Percentiles rank a stretch among this genome's conserved stretches.
phyloP scores from a whole-genome alignment of 108 stramenopile genomes.

The Cyclotella distinguenda region DNA sequence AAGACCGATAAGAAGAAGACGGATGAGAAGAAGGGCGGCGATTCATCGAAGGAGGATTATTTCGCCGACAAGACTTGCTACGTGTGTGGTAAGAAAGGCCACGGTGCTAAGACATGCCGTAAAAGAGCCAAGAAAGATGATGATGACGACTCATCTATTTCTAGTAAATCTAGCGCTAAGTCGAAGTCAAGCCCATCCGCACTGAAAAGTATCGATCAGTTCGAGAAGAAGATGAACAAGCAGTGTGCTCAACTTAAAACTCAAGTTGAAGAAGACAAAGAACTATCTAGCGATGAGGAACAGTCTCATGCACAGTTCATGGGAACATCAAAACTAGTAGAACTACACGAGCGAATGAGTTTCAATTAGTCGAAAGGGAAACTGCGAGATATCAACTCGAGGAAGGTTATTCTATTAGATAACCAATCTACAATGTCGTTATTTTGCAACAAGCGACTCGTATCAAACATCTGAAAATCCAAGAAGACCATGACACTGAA shows the following conservation, averaged over 20 bases:
- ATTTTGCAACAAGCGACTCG: slow-evolving; percentile 2
- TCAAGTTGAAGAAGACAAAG: not conserved
- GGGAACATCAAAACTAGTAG: too few species aligned
- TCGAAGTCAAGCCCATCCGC: not conserved
- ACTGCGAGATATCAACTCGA: not conserved
- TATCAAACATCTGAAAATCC: not conserved
- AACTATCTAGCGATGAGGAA: not conserved
- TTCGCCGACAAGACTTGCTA: slow-evolving; percentile 1
- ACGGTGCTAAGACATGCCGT: not conserved
- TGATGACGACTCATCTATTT: too few species aligned
- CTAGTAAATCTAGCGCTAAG: too few species aligned
- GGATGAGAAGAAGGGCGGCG: not conserved
- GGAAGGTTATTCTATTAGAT: slow-evolving; percentile 5
- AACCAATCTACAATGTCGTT: slow-evolving; percentile 16
- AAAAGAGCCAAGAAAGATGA: not conserved
- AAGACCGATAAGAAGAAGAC: not conserved
- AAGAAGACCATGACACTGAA: not conserved
- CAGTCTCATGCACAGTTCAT: slow-evolving; percentile 14
- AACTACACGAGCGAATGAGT: not conserved
- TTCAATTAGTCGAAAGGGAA: not conserved
- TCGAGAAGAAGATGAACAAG: slow-evolving; percentile 15
- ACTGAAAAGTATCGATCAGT: not conserved
- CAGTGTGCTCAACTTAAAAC: not conserved
- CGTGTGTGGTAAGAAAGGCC: slow-evolving; percentile 14
- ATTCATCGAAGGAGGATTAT: not conserved